These are phyloP conservation scores for Kodamaea sp. DNA, from an alignment of 1,139 yeast genomes.

Conservation along the genomic window DNA sequence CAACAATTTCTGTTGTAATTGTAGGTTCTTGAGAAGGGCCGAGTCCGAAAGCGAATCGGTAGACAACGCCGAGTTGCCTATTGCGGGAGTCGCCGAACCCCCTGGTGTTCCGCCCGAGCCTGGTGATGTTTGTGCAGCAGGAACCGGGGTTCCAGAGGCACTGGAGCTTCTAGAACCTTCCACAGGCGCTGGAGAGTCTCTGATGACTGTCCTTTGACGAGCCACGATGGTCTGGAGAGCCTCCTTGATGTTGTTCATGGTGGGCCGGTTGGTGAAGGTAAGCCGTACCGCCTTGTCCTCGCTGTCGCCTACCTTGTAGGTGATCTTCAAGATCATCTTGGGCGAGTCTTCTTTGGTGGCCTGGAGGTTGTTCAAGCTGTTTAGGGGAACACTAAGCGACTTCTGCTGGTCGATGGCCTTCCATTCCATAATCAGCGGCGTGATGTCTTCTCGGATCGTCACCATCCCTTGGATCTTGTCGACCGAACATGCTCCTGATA, in stretches of 20 bases:
- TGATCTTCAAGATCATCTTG: slow-evolving; percentile 66
- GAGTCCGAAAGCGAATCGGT: slow-evolving; percentile 37
- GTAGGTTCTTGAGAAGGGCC: slow-evolving; percentile 62
- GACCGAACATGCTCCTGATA: slow-evolving; percentile 68
- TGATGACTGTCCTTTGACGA: slow-evolving; percentile 55
- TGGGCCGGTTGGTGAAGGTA: slow-evolving; percentile 67
- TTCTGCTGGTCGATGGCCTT: slow-evolving; percentile 64
- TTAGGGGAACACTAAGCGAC: slow-evolving; percentile 50
- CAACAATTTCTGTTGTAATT: slow-evolving; percentile 75
- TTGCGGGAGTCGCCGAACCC: slow-evolving; percentile 7
- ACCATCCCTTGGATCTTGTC: slow-evolving; percentile 70
- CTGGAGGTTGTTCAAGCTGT: slow-evolving; percentile 59
- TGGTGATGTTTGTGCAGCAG: slow-evolving; percentile 7
- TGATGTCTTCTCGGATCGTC: slow-evolving; percentile 61
- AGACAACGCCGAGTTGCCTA: slow-evolving; percentile 1
- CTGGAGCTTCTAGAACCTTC: background rate
- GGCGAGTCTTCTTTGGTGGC: slow-evolving; percentile 74
- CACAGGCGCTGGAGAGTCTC: slow-evolving; percentile 18
- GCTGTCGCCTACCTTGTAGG: slow-evolving; percentile 40
- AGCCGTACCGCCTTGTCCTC: slow-evolving; percentile 53
- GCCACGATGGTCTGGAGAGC: slow-evolving; percentile 72
- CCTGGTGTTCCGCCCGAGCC: slow-evolving; percentile 5
- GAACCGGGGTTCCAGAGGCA: slow-evolving; percentile 1
- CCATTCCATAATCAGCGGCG: slow-evolving; percentile 70
- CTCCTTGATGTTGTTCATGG: slow-evolving; percentile 74